phyloP scores from a whole-genome alignment of 1,139 yeast genomes.

The Magnusiomyces sp. region DNA sequence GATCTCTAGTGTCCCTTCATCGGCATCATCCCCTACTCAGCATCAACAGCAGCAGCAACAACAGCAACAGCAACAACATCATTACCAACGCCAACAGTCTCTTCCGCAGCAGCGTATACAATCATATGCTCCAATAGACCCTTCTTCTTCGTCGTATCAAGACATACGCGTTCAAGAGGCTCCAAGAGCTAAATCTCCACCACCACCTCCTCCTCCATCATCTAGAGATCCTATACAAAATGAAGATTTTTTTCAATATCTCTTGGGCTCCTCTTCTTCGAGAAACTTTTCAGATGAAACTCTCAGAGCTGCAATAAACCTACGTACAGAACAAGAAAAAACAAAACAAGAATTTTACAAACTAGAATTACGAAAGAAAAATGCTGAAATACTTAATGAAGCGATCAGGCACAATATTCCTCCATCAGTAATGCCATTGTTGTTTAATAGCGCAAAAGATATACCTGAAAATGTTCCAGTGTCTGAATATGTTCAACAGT shows the following conservation, averaged over 20 bases:
- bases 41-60: constrained; percentile 8
- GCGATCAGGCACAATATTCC: constrained; percentile 65
- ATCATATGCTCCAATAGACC: too few species aligned
- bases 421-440: constrained; percentile 51
- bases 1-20: constrained; percentile 12
- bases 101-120: background rate
- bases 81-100: background rate
- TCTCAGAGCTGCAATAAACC: constrained; percentile 50
- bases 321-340: constrained; percentile 68
- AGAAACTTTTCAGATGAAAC: constrained; percentile 62
- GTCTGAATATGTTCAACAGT: constrained; percentile 7
- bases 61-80: background rate
- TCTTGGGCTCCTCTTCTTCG: constrained; percentile 46
- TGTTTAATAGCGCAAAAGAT: constrained; percentile 35
- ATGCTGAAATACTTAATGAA: constrained; percentile 51
- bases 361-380: constrained; percentile 53
- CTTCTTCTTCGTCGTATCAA: too few species aligned
- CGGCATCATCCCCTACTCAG: constrained; percentile 12
- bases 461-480: background rate
- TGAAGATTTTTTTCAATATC: constrained; percentile 16
- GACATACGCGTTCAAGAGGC: background rate
- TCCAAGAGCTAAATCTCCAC: background rate
- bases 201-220: background rate
- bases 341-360: constrained; percentile 76
- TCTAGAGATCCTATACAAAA: background rate